Percentiles rank a stretch among this genome's conserved stretches.
phyloP scores from a whole-genome alignment of 306 rosid genomes.

The Sicyos edulis region DNA sequence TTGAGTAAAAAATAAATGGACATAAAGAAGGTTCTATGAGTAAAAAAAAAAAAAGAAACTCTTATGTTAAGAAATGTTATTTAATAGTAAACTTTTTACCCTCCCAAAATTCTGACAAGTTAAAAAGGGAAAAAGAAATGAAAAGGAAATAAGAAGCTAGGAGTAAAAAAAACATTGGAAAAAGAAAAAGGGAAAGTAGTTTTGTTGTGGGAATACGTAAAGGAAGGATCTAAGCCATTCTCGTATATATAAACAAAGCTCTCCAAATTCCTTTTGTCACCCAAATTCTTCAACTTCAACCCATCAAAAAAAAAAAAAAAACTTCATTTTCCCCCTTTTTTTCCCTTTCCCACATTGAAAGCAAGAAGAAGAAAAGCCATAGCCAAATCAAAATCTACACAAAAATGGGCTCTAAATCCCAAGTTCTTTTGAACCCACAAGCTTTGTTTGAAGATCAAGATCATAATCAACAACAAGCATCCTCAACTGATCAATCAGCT shows the following conservation, averaged over 20 bases:
- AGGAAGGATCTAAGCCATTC: slow-evolving; percentile 13
- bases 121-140: neutral
- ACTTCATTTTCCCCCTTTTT: no score
- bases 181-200: slow-evolving; percentile 26
- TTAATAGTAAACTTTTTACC: no score
- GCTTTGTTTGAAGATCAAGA: slow-evolving; percentile 56
- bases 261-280: slow-evolving; percentile 18
- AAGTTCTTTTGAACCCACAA: slow-evolving; percentile 41
- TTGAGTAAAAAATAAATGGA: no score
- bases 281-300: neutral
- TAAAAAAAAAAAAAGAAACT: no score
- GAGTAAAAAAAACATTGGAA: neutral
- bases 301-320: no score
- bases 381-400: neutral
- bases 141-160: slow-evolving; percentile 11
- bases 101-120: no score
- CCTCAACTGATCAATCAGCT: slow-evolving; percentile 4
- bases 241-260: slow-evolving; percentile 3
- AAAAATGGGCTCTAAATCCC: slow-evolving; percentile 39
- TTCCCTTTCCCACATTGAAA: neutral
- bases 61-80: no score
- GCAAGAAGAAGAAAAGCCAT: no score
- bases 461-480: neutral
- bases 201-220: slow-evolving; percentile 23
- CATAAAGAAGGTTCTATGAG: no score